Evolutionary conservation across 2,329 filamentous ascomycete genomes (phyloP).

Genomic region (Hymenoscyphus scutula): DNA sequence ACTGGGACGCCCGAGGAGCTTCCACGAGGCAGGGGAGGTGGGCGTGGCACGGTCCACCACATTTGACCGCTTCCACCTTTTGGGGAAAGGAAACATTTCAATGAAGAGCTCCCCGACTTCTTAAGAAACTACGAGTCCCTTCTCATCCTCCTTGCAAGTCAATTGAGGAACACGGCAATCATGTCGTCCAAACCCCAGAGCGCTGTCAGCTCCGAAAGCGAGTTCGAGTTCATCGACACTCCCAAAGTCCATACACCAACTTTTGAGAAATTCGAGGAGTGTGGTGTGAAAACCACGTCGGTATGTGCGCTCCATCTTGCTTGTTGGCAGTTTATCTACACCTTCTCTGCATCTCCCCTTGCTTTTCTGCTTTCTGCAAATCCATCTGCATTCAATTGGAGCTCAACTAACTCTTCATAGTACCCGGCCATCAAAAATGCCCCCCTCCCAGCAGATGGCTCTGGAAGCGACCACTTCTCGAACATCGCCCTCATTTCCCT

Average conservation of each 20-base stretch:
- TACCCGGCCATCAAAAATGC: constrained; percentile 90
- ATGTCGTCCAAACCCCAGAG: constrained; percentile 50
- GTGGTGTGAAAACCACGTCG: constrained; percentile 54
- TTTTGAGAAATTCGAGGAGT: constrained; percentile 52
- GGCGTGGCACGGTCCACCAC: neutral
- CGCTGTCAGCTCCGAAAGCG: constrained; percentile 48
- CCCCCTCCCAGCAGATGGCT: constrained; percentile 84
- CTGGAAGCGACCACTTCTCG: constrained; percentile 83
- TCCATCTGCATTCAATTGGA: constrained; percentile 28
- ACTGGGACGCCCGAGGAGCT: neutral
- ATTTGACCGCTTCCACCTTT: neutral
- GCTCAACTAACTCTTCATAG: constrained; percentile 46
- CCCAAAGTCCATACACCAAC: constrained; percentile 49
- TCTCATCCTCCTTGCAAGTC: constrained; percentile 5
- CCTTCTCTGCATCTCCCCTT: constrained; percentile 3
- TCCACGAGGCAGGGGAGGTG: neutral
- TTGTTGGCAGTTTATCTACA: constrained; percentile 4
- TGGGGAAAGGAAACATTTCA: neutral
- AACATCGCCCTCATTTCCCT: constrained; percentile 73
- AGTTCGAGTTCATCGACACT: constrained; percentile 65
- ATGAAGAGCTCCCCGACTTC: neutral
- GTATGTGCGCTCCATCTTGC: constrained; percentile 40
- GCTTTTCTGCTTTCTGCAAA: neutral
- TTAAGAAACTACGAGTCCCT: neutral
- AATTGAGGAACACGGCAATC: constrained; percentile 30